Percentiles rank a stretch among this genome's conserved stretches.
Conservation (phyloP, 495 filamentous ascomycete species). For the Podospora australis region DNA sequence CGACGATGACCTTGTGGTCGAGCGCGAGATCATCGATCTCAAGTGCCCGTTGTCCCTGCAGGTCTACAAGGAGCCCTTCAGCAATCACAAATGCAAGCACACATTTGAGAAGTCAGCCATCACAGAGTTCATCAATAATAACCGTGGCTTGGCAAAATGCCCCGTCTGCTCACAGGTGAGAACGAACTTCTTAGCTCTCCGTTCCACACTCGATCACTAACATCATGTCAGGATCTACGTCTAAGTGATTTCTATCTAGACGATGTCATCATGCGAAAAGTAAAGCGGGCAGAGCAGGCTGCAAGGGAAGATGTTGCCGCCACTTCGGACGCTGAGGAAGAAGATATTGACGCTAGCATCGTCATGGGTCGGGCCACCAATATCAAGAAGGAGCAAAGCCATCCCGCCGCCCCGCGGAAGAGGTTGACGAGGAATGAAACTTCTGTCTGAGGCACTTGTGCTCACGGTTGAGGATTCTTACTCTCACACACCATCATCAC, state of each 20-base stretch:
- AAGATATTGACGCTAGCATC: slow-evolving; percentile 21
- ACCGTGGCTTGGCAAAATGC: slow-evolving; percentile 27
- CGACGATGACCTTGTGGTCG: slow-evolving; percentile 72
- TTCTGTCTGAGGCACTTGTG: no score
- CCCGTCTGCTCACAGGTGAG: slow-evolving; percentile 41
- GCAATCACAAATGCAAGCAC: slow-evolving; percentile 73
- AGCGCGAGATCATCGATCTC: slow-evolving; percentile 60
- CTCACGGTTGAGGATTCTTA: no score
- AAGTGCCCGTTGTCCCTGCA: slow-evolving; percentile 78
- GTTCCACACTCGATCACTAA: background rate
- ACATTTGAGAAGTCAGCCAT: slow-evolving; percentile 75
- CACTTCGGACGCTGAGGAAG: slow-evolving; percentile 24
- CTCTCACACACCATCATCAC: no score
- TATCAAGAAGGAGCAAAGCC: slow-evolving; percentile 18
- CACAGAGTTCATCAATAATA: slow-evolving; percentile 50
- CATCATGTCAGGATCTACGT: slow-evolving; percentile 25
- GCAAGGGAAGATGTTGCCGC: slow-evolving; percentile 21
- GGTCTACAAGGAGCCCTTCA: slow-evolving; percentile 64
- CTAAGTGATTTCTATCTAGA: slow-evolving; percentile 36
- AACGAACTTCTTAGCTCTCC: background rate
- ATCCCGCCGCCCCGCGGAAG: slow-evolving; percentile 2
- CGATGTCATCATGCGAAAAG: slow-evolving; percentile 34
- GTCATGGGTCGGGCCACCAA: slow-evolving; percentile 16
- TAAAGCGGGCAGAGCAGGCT: slow-evolving; percentile 32
- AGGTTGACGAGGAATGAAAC: slow-evolving; percentile 16